A percentile compares a stretch with the other conserved stretches of the same genome.
phyloP scores from a whole-genome alignment of 495 filamentous ascomycete species.

The Coniosporium apollinis region DNA sequence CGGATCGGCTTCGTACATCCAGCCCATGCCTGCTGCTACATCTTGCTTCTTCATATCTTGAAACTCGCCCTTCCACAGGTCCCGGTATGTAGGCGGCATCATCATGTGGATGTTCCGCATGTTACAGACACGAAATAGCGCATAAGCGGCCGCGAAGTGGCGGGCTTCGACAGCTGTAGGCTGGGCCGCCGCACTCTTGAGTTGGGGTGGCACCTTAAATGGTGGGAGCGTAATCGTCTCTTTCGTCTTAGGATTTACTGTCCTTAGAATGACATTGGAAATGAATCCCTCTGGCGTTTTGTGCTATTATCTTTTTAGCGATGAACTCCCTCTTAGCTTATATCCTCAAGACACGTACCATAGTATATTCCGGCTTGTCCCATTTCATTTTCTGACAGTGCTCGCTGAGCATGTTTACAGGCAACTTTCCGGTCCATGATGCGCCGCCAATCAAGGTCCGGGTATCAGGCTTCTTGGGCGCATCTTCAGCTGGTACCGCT shows the following conservation, averaged over 20 bases:
- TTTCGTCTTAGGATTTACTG: slow-evolving; percentile 66
- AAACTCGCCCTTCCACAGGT: slow-evolving; percentile 78
- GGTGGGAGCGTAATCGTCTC: slow-evolving; percentile 58
- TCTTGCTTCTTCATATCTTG: slow-evolving; percentile 61
- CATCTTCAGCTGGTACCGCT: slow-evolving; percentile 30
- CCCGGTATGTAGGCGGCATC: slow-evolving; percentile 75
- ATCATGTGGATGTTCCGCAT: slow-evolving; percentile 91
- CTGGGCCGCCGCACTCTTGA: slow-evolving; percentile 49
- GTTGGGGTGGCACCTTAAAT: slow-evolving; percentile 58
- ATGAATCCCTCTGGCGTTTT: slow-evolving; percentile 44
- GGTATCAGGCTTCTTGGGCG: slow-evolving; percentile 60
- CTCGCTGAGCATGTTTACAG: slow-evolving; percentile 82
- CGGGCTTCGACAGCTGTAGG: slow-evolving; percentile 72
- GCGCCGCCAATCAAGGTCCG: slow-evolving; percentile 83
- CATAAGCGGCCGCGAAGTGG: slow-evolving; percentile 83
- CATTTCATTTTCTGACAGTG: slow-evolving; percentile 91
- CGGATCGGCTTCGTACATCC: slow-evolving; percentile 94
- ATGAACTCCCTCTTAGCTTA: neutral
- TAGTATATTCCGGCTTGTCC: slow-evolving; percentile 83
- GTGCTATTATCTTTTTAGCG: slow-evolving; percentile 17
- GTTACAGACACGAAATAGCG: slow-evolving; percentile 76
- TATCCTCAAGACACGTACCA: slow-evolving; percentile 29
- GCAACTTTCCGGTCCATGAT: slow-evolving; percentile 95
- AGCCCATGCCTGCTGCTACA: slow-evolving; percentile 54
- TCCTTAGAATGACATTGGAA: slow-evolving; percentile 61